These are phyloP conservation scores for Aspergillus awamori DNA, from an alignment of 2,329 filamentous ascomycete species.

Conservation along the genomic window DNA sequence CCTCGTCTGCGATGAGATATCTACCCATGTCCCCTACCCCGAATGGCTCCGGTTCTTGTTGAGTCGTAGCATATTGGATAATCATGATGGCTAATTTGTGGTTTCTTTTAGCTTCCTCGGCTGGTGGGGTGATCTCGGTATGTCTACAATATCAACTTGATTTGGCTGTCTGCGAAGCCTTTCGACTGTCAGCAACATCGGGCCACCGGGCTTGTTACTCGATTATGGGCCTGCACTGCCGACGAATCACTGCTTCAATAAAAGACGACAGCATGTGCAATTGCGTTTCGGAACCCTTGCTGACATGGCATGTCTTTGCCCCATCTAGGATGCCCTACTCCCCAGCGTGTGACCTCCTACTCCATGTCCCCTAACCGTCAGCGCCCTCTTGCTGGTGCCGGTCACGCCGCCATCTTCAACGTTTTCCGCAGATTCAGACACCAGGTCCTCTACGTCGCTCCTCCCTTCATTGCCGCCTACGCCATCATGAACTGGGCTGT, in stretches of 20 bases:
- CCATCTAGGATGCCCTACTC: slow-evolving; percentile 38
- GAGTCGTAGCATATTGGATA: background rate
- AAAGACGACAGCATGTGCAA: background rate
- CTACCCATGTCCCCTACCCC: background rate
- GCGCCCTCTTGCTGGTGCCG: slow-evolving; percentile 76
- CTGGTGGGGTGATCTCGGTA: slow-evolving; percentile 75
- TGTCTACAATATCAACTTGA: slow-evolving; percentile 43
- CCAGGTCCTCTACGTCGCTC: slow-evolving; percentile 87
- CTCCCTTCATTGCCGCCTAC: slow-evolving; percentile 78
- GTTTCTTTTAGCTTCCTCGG: slow-evolving; percentile 66
- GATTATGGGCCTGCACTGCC: background rate
- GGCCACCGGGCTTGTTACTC: background rate
- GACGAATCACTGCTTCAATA: background rate
- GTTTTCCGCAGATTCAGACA: slow-evolving; percentile 80
- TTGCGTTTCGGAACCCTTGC: background rate
- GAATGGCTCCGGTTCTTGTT: background rate
- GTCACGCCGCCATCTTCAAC: slow-evolving; percentile 91
- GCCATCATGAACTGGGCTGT: slow-evolving; percentile 86
- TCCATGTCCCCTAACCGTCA: slow-evolving; percentile 84
- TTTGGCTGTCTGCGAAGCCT: slow-evolving; percentile 4
- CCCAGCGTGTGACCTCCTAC: slow-evolving; percentile 68
- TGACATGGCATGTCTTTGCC: slow-evolving; percentile 1
- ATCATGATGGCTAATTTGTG: slow-evolving; percentile 28
- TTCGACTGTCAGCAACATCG: background rate
- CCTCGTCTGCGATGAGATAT: slow-evolving; percentile 7